These are phyloP conservation scores for Teunomyces kruisii DNA, from an alignment of 805 yeast species.

Conservation along the genomic window DNA sequence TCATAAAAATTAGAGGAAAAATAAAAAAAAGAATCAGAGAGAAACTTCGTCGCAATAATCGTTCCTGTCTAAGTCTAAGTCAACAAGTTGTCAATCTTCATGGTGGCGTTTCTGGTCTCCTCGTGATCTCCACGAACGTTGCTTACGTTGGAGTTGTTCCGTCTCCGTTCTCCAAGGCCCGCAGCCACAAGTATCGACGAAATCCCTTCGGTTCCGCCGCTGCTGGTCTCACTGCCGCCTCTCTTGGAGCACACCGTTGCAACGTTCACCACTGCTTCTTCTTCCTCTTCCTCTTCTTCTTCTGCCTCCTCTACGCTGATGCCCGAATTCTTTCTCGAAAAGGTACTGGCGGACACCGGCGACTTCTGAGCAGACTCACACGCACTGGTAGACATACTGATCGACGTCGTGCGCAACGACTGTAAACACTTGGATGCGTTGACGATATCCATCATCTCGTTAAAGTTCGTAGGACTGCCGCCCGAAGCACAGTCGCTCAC, in stretches of 20 bases:
- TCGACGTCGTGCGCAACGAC: conserved; percentile 12
- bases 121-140: neutral
- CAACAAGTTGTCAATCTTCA: conserved; percentile 33
- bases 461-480: neutral
- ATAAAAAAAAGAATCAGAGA: too few species aligned
- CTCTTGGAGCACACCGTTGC: neutral
- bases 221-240: neutral
- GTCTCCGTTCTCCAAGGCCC: conserved; percentile 5
- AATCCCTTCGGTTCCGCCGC: conserved; percentile 18
- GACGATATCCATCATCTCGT: conserved; percentile 30
- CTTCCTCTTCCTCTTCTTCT: too few species aligned
- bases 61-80: conserved; percentile 1
- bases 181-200: conserved; percentile 35
- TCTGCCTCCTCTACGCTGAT: neutral
- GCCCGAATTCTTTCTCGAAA: neutral
- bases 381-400: neutral
- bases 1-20: too few species aligned
- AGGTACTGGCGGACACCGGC: neutral
- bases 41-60: neutral
- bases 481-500: neutral
- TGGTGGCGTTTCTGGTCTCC: conserved; percentile 14
- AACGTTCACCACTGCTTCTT: too few species aligned
- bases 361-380: neutral
- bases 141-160: too few species aligned
- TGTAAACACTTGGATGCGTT: conserved; percentile 39